Evolutionary conservation across 495 filamentous ascomycete species (phyloP), one percentile per base, ranked within the genome.

Genomic region (Aspergillus avenaceus): DNA sequence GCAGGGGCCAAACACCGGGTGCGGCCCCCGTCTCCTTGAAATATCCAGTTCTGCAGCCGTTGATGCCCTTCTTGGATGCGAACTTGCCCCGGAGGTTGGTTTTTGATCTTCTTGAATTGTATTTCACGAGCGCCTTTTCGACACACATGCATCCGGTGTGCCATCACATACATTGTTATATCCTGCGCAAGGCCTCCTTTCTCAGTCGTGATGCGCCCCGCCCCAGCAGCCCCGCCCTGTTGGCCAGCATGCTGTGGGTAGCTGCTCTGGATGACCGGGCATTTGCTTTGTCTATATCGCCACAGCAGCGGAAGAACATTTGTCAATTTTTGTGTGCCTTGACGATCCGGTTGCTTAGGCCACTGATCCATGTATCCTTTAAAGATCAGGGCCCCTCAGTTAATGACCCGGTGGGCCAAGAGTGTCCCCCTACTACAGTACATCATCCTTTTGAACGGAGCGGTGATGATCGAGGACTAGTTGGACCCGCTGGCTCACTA

Each of bases 171-270:
- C 82, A 96, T 45, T 91, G 89, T 52, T 95, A 91, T 65, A 84
- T 96, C 53, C 87, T 96, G 67, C 82, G 91, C 49, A 95, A 95
- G 61, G 82, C 84, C 37, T 93, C 91, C 5, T 92, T 97, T 66
- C 76, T 97, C 29, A 85, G 89, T 62, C 80, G 77, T 21, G 86
- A 83, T 45, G 85, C 81, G 53, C 90, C 90, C 31, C 79, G 91
- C 44, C 76, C 81, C 53, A 95, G 90, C 66, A 91, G 88, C 58
- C 91, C 91, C 27, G 89, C 91, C 0, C 75, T 97, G 29, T 74
- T 97, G 31, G 87, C 91, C 8, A 93, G 89, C 66, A 96, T 96
- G 86, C 84, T 96, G 14, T 97, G 90, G 90, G 88, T 96, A 21
- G 89, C 88, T 14, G 90, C 90, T 12, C 87, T 95, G 61, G 95